Percentiles rank a stretch among this genome's conserved stretches.
Evolutionary conservation across 768 basidiomycete genomes (phyloP).

Genomic region (Lactarius psammicola): DNA sequence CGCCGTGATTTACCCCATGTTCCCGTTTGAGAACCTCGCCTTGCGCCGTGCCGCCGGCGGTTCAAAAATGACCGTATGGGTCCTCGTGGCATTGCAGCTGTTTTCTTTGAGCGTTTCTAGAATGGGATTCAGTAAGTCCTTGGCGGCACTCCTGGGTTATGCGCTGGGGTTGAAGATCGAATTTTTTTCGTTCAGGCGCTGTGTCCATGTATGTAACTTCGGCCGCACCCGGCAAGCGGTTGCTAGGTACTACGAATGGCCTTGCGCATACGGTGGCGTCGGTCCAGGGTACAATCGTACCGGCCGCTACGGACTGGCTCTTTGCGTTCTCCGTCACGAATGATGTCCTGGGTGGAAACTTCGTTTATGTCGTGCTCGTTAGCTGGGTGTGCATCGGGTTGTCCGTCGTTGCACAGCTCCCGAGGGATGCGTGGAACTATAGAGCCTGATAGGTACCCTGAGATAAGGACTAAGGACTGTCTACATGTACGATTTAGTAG

Average conservation of each 20-base stretch:
- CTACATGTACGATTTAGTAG: too few species aligned
- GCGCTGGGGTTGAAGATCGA: too few species aligned
- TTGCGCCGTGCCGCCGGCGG: neutral
- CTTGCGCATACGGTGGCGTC: constrained; percentile 41
- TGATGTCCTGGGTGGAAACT: constrained; percentile 47
- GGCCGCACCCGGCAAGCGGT: constrained; percentile 59
- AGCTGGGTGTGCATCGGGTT: too few species aligned
- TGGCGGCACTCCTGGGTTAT: too few species aligned
- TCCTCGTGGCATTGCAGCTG: constrained; percentile 8
- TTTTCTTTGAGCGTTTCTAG: neutral
- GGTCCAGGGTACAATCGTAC: too few species aligned
- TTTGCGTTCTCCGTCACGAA: constrained; percentile 53
- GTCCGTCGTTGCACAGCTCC: too few species aligned
- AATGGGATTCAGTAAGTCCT: constrained; percentile 9
- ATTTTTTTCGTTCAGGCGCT: constrained; percentile 46
- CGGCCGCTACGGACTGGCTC: constrained; percentile 56
- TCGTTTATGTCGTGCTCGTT: neutral
- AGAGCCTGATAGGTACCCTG: too few species aligned
- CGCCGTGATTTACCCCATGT: constrained; percentile 30
- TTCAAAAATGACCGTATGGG: neutral
- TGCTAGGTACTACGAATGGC: constrained; percentile 69
- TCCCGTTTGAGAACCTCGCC: constrained; percentile 30
- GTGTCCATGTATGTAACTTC: constrained; percentile 67
- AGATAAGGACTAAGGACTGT: too few species aligned
- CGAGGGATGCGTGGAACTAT: too few species aligned